A percentile compares a stretch with the other conserved stretches of the same genome.
Evolutionary conservation across 768 basidiomycete genomes (phyloP).

Genomic region (Lentinula edodes): DNA sequence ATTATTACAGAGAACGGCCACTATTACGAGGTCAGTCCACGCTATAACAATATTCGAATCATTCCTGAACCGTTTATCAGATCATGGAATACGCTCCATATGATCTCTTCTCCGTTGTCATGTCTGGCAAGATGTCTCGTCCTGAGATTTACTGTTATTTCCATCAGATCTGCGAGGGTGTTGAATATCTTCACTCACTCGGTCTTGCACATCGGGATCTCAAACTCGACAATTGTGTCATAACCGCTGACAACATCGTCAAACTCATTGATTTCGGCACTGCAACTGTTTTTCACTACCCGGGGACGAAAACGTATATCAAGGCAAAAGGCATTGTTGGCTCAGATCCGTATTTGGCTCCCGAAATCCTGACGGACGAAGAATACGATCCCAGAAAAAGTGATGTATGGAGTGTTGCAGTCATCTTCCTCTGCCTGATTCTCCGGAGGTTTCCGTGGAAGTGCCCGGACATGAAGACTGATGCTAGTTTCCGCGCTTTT

Average conservation of each 20-base stretch:
- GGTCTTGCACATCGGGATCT: constrained; percentile 98
- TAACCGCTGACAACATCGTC: constrained; percentile 91
- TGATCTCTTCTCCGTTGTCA: constrained; percentile 98
- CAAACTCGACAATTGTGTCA: constrained; percentile 99
- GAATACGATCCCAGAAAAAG: constrained; percentile 89
- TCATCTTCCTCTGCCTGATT: constrained; percentile 99
- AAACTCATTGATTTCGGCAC: constrained; percentile 99
- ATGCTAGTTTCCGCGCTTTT: constrained; percentile 87
- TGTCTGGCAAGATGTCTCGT: constrained; percentile 98
- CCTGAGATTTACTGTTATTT: constrained; percentile 99
- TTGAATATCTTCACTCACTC: constrained; percentile 96
- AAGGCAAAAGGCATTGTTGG: constrained; percentile 91
- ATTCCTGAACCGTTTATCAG: constrained; percentile 33
- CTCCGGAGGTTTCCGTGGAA: constrained; percentile 98
- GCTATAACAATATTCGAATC: constrained; percentile 9
- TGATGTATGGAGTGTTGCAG: constrained; percentile 97
- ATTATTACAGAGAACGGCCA: constrained; percentile 97
- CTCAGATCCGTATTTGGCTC: constrained; percentile 96
- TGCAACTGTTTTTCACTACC: constrained; percentile 98
- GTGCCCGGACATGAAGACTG: constrained; percentile 93
- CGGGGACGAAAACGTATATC: constrained; percentile 69
- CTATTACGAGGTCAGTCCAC: constrained; percentile 84
- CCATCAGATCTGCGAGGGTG: constrained; percentile 96
- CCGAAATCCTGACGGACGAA: constrained; percentile 80
- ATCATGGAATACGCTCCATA: constrained; percentile 99